Conservation (phyloP, 768 basidiomycete species). For the Lactarius sanguifluus region DNA sequence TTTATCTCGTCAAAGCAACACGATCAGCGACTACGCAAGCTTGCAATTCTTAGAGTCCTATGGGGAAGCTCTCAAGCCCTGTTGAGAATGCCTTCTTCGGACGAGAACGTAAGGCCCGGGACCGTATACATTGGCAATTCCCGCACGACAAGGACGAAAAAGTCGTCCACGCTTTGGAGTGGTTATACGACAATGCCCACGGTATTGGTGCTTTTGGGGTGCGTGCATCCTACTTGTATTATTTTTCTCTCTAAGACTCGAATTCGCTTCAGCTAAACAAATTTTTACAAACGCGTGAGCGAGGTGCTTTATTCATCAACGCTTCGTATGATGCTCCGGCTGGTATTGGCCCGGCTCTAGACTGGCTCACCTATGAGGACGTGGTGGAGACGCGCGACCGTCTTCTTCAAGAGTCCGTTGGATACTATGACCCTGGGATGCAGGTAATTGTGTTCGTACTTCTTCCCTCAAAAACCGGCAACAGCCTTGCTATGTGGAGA, state of each 20-base stretch:
- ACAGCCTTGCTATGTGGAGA: slow-evolving; percentile 32
- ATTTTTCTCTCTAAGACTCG: background rate
- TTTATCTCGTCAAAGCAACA: slow-evolving; percentile 15
- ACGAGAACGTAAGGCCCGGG: slow-evolving; percentile 28
- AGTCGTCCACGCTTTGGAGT: slow-evolving; percentile 25
- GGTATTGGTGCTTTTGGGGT: slow-evolving; percentile 30
- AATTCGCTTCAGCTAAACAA: slow-evolving; percentile 24
- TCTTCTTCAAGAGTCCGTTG: slow-evolving; percentile 29
- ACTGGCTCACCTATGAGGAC: slow-evolving; percentile 28
- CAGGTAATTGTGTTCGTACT: slow-evolving; percentile 28
- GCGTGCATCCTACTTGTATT: slow-evolving; percentile 7
- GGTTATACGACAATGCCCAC: slow-evolving; percentile 22
- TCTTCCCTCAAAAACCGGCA: slow-evolving; percentile 31
- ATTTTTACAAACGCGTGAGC: slow-evolving; percentile 29
- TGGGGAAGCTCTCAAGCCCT: slow-evolving; percentile 21
- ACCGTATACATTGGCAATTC: slow-evolving; percentile 32
- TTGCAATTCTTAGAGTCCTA: slow-evolving; percentile 20
- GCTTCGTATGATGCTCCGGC: slow-evolving; percentile 20
- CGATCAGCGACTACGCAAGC: slow-evolving; percentile 20
- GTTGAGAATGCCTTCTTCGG: slow-evolving; percentile 30
- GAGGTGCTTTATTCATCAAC: slow-evolving; percentile 29
- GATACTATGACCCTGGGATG: slow-evolving; percentile 28
- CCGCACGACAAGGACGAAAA: slow-evolving; percentile 29
- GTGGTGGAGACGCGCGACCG: slow-evolving; percentile 28
- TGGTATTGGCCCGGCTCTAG: slow-evolving; percentile 19